Base-by-base conservation (phyloP, 2,329 filamentous ascomycete species). In the Penicillium sp. region DNA sequence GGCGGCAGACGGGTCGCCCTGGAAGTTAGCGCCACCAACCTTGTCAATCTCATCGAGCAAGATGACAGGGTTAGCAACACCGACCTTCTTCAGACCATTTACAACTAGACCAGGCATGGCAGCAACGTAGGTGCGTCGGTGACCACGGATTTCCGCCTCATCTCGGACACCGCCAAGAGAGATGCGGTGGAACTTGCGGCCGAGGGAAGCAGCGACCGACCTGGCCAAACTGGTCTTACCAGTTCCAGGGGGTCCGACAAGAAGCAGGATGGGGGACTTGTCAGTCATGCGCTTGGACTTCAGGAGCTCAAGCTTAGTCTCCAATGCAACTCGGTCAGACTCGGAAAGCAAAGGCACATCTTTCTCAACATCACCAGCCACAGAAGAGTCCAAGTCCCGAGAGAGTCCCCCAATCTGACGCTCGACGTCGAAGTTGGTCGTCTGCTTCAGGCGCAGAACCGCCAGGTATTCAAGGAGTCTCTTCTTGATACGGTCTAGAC, bases 61-160 rank as follows among this genome's bases (percentile, higher is more conserved):
- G 76, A 99, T 90, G 53, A 99, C 93, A 0, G 94, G 94, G 69
- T 99, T 99, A 3, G 91, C 86, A 18, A 97, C 93, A 44, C 92
- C 93, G 31, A 95, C 93, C 77, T 97, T 99, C 77, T 94, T 92
- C 51, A 99, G 72, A 0, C 93, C 94, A 70, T 92, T 92, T 29
- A 97, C 92, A 55, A 99, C 89, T 51, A 97, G 80, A 50, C 94
- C 94, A 9, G 94, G 94, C 93, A 99, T 97, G n/a, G 94, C 94
- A 21, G 94, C 94, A 54, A 99, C 94, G 69, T 99, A 99, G 0
- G 94, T 99, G 63, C 94, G 83, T 52, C 94, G 84, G 74, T 99
- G 94, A 9, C 94, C 94, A 55, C 94, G 85, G 56, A 99, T 97
- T 76, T 99, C 94, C 14, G 94, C 94, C 73, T 99, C 94, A 67